Evolutionary conservation across 352 stramenopile genomes (phyloP).

Genomic region (Phytophthora sp.): DNA sequence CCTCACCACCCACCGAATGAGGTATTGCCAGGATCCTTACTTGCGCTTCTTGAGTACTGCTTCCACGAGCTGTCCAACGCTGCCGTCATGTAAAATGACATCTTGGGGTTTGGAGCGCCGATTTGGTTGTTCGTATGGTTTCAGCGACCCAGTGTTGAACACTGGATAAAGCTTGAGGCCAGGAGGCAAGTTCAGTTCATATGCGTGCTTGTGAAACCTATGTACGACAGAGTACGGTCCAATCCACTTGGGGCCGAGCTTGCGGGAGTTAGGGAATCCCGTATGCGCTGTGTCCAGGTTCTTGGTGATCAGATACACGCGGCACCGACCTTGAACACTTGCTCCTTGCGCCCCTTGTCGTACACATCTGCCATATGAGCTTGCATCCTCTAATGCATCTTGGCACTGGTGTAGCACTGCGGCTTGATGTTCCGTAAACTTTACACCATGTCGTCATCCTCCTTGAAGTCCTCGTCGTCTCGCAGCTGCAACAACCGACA

Average conservation of each 20-base stretch:
- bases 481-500: not conserved
- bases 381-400: constrained; percentile 10
- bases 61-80: constrained; percentile 8
- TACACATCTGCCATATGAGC: constrained; percentile 18
- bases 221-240: constrained; percentile 20
- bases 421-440: constrained; percentile 2
- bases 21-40: not conserved
- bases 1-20: constrained; percentile 10
- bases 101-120: not conserved
- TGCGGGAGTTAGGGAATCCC: constrained; percentile 13
- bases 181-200: constrained; percentile 18
- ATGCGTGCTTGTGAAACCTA: constrained; percentile 16
- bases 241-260: constrained; percentile 23
- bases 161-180: constrained; percentile 13
- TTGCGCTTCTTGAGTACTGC: not conserved
- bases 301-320: constrained; percentile 21
- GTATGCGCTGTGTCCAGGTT: constrained; percentile 18
- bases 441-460: not conserved
- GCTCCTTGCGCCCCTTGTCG: constrained; percentile 9
- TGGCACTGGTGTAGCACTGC: constrained; percentile 5
- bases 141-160: constrained; percentile 16
- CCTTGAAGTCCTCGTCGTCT: not conserved
- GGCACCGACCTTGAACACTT: constrained; percentile 8
- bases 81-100: constrained; percentile 5
- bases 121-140: not conserved